Percentiles rank a stretch among this genome's conserved stretches.
Evolutionary conservation across 768 basidiomycete genomes (phyloP).

Genomic region (Macrolepiota albuminosa): DNA sequence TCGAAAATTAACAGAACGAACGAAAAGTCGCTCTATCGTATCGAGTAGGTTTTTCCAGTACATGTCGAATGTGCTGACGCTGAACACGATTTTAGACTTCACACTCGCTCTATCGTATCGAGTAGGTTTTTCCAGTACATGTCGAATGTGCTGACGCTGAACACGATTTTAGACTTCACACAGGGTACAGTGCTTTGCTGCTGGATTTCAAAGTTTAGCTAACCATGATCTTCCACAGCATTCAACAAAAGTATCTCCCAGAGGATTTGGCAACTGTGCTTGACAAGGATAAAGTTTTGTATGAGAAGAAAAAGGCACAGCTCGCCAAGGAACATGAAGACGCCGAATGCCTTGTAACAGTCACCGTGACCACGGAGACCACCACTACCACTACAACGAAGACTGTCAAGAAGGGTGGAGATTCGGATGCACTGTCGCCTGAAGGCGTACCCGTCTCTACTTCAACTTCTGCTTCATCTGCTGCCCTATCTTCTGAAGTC

Average conservation of each 20-base stretch:
- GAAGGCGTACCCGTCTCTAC: background rate
- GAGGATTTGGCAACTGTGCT: conserved; percentile 30
- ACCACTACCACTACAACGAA: conserved; percentile 16
- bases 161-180: conserved; percentile 23
- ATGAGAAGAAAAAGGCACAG: conserved; percentile 23
- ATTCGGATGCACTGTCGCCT: background rate
- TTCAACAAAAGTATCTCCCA: conserved; percentile 28
- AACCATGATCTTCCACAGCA: conserved; percentile 7
- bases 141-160: background rate
- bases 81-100: conserved; percentile 21
- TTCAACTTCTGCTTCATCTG: background rate
- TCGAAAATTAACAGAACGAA: conserved; percentile 35
- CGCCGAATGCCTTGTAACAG: conserved; percentile 17
- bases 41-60: conserved; percentile 29
- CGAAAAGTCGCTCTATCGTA: conserved; percentile 43
- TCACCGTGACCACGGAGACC: conserved; percentile 17
- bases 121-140: conserved; percentile 27
- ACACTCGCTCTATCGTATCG: conserved; percentile 35
- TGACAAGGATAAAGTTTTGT: conserved; percentile 29
- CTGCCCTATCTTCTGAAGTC: background rate
- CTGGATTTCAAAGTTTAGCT: background rate
- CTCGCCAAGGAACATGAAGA: conserved; percentile 22
- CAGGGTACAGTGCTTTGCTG: conserved; percentile 22
- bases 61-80: background rate
- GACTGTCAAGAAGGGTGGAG: conserved; percentile 15